phyloP scores from a whole-genome alignment of 345 rosid species.

The Lepidium sativum region DNA sequence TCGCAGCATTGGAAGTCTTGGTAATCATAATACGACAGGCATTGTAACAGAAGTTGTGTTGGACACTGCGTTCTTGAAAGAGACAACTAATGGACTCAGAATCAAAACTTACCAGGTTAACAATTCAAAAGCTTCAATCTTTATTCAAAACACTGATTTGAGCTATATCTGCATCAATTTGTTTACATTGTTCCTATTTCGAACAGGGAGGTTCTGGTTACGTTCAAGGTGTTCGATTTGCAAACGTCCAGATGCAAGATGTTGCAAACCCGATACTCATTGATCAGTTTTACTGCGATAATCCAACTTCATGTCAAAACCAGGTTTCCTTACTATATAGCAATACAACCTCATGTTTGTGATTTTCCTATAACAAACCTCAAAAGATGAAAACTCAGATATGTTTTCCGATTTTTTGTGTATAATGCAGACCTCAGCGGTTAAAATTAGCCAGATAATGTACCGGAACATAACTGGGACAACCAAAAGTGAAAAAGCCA shows the following conservation, averaged over 20 bases:
- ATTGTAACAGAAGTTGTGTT: constrained; percentile 80
- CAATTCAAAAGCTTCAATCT: neutral
- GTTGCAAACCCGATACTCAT: constrained; percentile 87
- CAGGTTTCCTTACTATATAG: constrained; percentile 42
- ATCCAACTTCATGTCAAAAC: constrained; percentile 64
- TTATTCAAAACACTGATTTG: neutral
- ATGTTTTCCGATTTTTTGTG: neutral
- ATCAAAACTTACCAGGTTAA: constrained; percentile 98
- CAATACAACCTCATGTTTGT: neutral
- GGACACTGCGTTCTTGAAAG: constrained; percentile 79
- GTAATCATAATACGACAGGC: constrained; percentile 71
- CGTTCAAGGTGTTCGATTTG: constrained; percentile 65
- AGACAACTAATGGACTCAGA: constrained; percentile 87
- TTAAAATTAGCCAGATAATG: constrained; percentile 78
- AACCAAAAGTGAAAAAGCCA: constrained; percentile 70
- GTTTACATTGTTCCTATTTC: neutral
- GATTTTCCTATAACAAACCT: neutral
- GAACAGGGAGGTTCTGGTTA: constrained; percentile 89
- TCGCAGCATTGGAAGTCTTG: constrained; percentile 92
- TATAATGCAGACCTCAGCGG: constrained; percentile 64
- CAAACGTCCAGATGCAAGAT: constrained; percentile 78
- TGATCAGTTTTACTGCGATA: constrained; percentile 98
- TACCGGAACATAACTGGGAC: constrained; percentile 84
- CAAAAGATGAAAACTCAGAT: constrained; percentile 4
- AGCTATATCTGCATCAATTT: neutral